Evolutionary conservation across 148 eudicot genomes (phyloP).

Genomic region (Heliamphora exappendiculata): DNA sequence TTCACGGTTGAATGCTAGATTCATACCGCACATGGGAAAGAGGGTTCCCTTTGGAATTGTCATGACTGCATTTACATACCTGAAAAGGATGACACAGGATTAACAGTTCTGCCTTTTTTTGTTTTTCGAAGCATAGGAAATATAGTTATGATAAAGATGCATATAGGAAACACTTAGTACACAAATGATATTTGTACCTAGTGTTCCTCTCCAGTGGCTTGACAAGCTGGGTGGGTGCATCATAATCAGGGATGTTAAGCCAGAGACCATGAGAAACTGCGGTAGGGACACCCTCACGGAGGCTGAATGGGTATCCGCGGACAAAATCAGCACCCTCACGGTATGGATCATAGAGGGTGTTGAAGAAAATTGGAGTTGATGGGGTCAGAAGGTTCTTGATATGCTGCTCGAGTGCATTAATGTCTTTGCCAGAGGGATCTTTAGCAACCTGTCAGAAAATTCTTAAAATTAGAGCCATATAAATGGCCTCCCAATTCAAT

Average conservation of each 20-base stretch:
- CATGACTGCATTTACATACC: slow-evolving; percentile 60
- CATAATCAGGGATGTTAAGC: slow-evolving; percentile 71
- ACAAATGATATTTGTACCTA: too few species aligned
- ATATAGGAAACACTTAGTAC: too few species aligned
- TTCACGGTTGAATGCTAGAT: slow-evolving; percentile 54
- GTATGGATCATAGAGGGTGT: slow-evolving; percentile 58
- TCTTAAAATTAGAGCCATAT: too few species aligned
- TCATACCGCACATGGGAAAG: slow-evolving; percentile 75
- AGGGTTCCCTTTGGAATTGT: slow-evolving; percentile 57
- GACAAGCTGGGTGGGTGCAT: slow-evolving; percentile 69
- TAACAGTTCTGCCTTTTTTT: too few species aligned
- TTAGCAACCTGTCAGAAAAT: slow-evolving; percentile 73
- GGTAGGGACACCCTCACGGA: slow-evolving; percentile 56
- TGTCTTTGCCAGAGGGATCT: slow-evolving; percentile 55
- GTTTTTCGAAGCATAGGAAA: too few species aligned
- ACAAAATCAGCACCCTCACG: slow-evolving; percentile 65
- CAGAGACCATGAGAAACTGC: slow-evolving; percentile 65
- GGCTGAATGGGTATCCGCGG: slow-evolving; percentile 62
- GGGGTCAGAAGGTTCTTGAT: slow-evolving; percentile 52
- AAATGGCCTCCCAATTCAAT: too few species aligned
- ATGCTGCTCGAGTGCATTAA: slow-evolving; percentile 58
- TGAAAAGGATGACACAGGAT: slow-evolving; percentile 4
- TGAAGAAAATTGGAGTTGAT: slow-evolving; percentile 63
- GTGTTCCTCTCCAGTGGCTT: slow-evolving; percentile 64
- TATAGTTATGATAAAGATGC: too few species aligned